These are phyloP conservation scores for Metarhizium rileyi DNA, from an alignment of 2,329 filamentous ascomycete species.

Conservation along the genomic window DNA sequence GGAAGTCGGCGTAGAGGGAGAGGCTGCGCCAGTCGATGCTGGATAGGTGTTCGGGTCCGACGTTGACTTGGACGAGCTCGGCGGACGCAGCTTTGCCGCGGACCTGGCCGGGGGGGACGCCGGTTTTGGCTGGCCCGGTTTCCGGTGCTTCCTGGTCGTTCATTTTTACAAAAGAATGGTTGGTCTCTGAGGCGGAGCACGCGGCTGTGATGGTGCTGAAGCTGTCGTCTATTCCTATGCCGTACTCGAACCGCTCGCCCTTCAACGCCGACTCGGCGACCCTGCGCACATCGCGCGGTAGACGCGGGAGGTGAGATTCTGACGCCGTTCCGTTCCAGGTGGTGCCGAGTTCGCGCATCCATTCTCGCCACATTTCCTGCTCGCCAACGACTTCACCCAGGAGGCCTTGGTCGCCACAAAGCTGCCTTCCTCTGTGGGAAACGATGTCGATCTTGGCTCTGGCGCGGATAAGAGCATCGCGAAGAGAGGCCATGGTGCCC, in stretches of 20 bases:
- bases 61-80: slow-evolving; percentile 13
- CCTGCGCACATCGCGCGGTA: slow-evolving; percentile 12
- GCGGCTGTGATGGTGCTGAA: slow-evolving; percentile 22
- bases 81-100: slow-evolving; percentile 18
- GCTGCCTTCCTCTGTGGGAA: slow-evolving; percentile 19
- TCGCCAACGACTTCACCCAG: slow-evolving; percentile 29
- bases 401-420: slow-evolving; percentile 29
- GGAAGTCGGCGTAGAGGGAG: slow-evolving; percentile 28
- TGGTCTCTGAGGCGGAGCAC: slow-evolving; percentile 25
- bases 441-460: slow-evolving; percentile 17
- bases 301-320: slow-evolving; percentile 3
- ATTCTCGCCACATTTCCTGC: slow-evolving; percentile 27
- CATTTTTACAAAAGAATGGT: slow-evolving; percentile 24
- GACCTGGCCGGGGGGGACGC: slow-evolving; percentile 6
- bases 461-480: slow-evolving; percentile 15
- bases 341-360: slow-evolving; percentile 17
- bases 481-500: slow-evolving; percentile 21
- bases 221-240: slow-evolving; percentile 29
- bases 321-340: slow-evolving; percentile 23
- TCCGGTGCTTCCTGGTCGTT: slow-evolving; percentile 14
- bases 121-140: slow-evolving; percentile 17
- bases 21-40: slow-evolving; percentile 20
- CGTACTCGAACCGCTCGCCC: slow-evolving; percentile 26
- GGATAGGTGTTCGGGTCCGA: background rate
- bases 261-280: slow-evolving; percentile 19